These are phyloP conservation scores for Thalassia testudinum DNA, from an alignment of 116 monocot genomes.

Conservation along the genomic window DNA sequence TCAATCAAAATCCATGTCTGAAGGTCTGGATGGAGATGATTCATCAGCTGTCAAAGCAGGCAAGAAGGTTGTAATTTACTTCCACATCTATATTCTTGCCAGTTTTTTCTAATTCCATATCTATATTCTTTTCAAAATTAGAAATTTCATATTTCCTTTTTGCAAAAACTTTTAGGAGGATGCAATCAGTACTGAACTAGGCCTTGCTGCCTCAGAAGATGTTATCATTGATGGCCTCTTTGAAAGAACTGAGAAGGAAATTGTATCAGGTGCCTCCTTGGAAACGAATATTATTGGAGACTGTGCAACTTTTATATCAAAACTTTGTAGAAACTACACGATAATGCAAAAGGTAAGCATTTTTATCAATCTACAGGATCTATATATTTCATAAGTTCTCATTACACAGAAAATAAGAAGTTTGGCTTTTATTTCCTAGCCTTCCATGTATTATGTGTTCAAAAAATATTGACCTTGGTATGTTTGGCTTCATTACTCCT, in stretches of 20 bases:
- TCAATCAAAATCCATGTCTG: slow-evolving; percentile 21
- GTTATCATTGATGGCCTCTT: slow-evolving; percentile 61
- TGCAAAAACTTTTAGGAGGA: slow-evolving; percentile 17
- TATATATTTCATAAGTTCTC: too few relatives aligned
- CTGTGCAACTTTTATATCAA: slow-evolving; percentile 79
- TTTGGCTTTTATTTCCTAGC: too few relatives aligned
- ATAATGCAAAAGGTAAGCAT: slow-evolving; percentile 88
- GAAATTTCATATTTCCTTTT: not conserved
- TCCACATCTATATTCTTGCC: not conserved
- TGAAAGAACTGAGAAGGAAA: slow-evolving; percentile 93
- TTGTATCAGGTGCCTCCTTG: slow-evolving; percentile 36
- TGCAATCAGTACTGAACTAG: slow-evolving; percentile 90
- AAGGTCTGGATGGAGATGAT: slow-evolving; percentile 8
- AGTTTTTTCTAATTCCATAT: too few relatives aligned
- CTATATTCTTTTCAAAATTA: not conserved
- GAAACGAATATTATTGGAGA: slow-evolving; percentile 65
- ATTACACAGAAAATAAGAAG: too few relatives aligned
- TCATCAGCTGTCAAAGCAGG: slow-evolving; percentile 10
- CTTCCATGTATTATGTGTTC: too few relatives aligned
- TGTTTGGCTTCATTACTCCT: slow-evolving; percentile 1
- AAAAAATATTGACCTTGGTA: not conserved
- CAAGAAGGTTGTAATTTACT: slow-evolving; percentile 26
- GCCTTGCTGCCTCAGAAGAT: slow-evolving; percentile 69
- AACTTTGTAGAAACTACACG: slow-evolving; percentile 80
- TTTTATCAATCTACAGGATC: too few relatives aligned